phyloP scores from a whole-genome alignment of 495 filamentous ascomycete genomes.

The Rusavskia elegans region DNA sequence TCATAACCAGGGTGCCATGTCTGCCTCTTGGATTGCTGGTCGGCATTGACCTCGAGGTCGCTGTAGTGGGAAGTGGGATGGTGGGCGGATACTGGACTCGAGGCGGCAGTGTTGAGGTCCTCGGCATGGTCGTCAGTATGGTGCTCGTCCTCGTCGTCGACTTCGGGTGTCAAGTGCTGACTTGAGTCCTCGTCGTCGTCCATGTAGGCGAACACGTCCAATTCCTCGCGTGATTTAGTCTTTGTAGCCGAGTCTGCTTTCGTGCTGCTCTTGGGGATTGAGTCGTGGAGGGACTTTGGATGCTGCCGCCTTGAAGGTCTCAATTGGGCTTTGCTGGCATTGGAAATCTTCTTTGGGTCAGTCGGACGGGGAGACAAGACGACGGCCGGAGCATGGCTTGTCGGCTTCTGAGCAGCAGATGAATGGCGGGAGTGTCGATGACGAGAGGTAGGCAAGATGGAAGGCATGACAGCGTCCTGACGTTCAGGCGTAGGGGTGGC shows the following conservation, averaged over 20 bases:
- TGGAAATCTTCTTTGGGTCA: constrained; percentile 4
- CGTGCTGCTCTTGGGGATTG: neutral
- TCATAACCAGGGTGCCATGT: neutral
- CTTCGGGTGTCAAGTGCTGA: neutral
- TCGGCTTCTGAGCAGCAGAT: neutral
- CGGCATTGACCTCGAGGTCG: constrained; percentile 11
- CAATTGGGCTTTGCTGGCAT: constrained; percentile 1
- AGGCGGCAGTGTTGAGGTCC: neutral
- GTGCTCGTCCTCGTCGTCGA: constrained; percentile 5
- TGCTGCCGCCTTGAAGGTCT: neutral
- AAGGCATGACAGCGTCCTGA: constrained; percentile 6
- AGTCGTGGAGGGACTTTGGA: neutral
- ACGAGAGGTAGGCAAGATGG: constrained; percentile 3
- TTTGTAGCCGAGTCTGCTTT: neutral
- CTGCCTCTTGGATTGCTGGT: constrained; percentile 3
- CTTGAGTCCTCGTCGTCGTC: constrained; percentile 5
- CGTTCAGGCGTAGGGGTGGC: neutral
- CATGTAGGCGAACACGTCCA: constrained; percentile 15
- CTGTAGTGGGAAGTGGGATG: constrained; percentile 10
- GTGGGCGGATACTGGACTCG: constrained; percentile 1
- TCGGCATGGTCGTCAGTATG: neutral
- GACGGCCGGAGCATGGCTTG: constrained; percentile 2
- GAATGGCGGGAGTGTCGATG: constrained; percentile 10
- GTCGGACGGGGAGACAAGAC: constrained; percentile 6
- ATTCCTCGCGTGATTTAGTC: neutral